These are phyloP conservation scores for Platanthera zijinensis DNA, from an alignment of 106 monocot genomes.

Conservation along the genomic window DNA sequence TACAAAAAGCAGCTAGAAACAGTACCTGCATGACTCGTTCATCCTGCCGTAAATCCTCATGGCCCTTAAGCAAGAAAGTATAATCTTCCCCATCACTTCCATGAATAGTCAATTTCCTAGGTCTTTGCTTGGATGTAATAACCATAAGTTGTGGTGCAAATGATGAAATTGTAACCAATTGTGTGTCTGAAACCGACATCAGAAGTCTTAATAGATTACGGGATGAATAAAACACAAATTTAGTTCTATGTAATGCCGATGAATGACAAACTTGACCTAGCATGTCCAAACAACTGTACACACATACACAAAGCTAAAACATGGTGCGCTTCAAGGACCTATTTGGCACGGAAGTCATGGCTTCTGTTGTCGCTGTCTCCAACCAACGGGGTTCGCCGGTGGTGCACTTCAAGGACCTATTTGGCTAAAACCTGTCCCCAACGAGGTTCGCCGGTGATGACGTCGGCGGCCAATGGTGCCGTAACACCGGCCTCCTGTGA, in stretches of 20 bases:
- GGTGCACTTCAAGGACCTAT: too few relatives aligned
- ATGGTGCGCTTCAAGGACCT: neutral
- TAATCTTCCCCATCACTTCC: slow-evolving; percentile 94
- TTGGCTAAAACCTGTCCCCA: too few relatives aligned
- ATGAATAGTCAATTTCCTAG: slow-evolving; percentile 85
- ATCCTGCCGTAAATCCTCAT: slow-evolving; percentile 97
- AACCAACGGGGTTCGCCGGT: too few relatives aligned
- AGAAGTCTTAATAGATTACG: slow-evolving; percentile 2
- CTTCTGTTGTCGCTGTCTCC: too few relatives aligned
- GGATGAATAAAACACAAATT: neutral
- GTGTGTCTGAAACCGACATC: slow-evolving; percentile 47
- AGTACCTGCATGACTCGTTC: slow-evolving; percentile 97
- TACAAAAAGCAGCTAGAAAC: neutral
- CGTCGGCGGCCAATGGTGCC: too few relatives aligned
- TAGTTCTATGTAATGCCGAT: neutral
- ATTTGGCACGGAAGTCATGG: too few relatives aligned
- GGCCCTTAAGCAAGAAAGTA: slow-evolving; percentile 94
- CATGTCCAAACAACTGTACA: neutral
- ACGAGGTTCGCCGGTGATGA: too few relatives aligned
- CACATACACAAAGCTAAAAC: neutral
- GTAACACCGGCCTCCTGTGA: too few relatives aligned
- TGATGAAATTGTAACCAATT: slow-evolving; percentile 79
- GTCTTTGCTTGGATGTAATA: slow-evolving; percentile 94
- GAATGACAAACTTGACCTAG: neutral
- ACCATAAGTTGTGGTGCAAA: slow-evolving; percentile 92